Conservation (phyloP, 148 eudicot genomes). For the Cornus kousa region DNA sequence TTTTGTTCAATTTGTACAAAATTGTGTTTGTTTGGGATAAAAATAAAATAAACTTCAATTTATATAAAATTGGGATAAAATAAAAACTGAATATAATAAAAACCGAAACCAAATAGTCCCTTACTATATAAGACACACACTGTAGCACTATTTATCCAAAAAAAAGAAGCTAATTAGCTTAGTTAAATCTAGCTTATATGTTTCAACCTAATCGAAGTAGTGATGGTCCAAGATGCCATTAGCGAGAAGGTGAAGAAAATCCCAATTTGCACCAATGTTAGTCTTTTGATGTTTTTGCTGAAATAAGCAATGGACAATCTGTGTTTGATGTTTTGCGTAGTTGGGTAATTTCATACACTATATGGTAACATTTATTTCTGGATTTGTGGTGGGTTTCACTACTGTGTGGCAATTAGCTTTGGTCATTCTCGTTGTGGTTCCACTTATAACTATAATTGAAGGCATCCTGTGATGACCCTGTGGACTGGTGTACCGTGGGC, state of each 20-base stretch:
- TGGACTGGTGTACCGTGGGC: too few species aligned
- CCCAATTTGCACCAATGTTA: background rate
- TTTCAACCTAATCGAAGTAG: conserved; percentile 47
- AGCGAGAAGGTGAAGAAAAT: conserved; percentile 78
- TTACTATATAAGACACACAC: too few species aligned
- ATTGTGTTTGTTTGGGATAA: too few species aligned
- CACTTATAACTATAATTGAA: conserved; percentile 83
- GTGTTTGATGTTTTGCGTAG: conserved; percentile 36
- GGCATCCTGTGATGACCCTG: conserved; percentile 32
- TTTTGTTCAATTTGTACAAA: too few species aligned
- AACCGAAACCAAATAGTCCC: too few species aligned
- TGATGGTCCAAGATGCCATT: conserved; percentile 96
- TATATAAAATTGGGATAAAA: too few species aligned
- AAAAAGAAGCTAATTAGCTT: too few species aligned
- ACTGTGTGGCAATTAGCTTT: conserved; percentile 97
- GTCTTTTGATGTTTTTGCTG: too few species aligned
- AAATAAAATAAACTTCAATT: too few species aligned
- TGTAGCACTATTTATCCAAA: too few species aligned
- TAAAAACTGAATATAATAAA: too few species aligned
- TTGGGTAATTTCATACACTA: conserved; percentile 97
- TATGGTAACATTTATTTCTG: conserved; percentile 93
- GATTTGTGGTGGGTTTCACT: conserved; percentile 96
- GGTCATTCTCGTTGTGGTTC: conserved; percentile 92
- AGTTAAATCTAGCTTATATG: too few species aligned
- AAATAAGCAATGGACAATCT: background rate